These are phyloP conservation scores for Boletus vinaceobasis DNA, from an alignment of 768 basidiomycete genomes.

Conservation along the genomic window DNA sequence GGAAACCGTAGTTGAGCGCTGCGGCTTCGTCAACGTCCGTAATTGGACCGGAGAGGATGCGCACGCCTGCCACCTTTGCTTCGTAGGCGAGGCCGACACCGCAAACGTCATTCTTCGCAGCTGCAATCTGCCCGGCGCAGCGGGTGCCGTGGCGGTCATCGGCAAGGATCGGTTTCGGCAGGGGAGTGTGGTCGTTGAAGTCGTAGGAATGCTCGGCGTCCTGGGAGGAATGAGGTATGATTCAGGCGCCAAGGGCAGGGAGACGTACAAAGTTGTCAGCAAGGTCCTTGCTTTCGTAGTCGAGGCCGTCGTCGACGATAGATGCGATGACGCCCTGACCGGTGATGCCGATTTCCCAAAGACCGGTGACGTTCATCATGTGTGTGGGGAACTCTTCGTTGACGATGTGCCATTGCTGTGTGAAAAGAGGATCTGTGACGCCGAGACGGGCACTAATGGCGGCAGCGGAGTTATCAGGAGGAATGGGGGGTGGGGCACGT, in stretches of 20 bases:
- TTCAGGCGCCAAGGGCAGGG: neutral
- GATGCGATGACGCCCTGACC: slow-evolving; percentile 85
- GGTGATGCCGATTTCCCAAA: slow-evolving; percentile 90
- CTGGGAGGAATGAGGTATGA: slow-evolving; percentile 38
- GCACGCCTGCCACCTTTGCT: slow-evolving; percentile 88
- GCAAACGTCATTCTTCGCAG: slow-evolving; percentile 87
- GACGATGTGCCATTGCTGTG: slow-evolving; percentile 90
- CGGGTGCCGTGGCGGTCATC: slow-evolving; percentile 98
- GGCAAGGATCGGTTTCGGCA: slow-evolving; percentile 82
- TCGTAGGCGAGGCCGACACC: slow-evolving; percentile 93
- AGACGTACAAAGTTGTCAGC: slow-evolving; percentile 85
- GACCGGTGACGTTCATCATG: slow-evolving; percentile 87
- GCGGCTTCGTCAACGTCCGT: slow-evolving; percentile 95
- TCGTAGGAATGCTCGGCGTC: slow-evolving; percentile 87
- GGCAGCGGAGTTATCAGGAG: slow-evolving; percentile 36
- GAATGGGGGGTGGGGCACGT: slow-evolving; percentile 65
- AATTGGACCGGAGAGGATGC: slow-evolving; percentile 93
- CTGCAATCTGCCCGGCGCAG: slow-evolving; percentile 95
- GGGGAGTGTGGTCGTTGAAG: slow-evolving; percentile 87
- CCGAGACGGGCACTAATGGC: slow-evolving; percentile 57
- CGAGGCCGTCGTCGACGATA: slow-evolving; percentile 93
- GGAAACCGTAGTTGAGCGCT: slow-evolving; percentile 90
- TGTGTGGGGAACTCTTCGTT: slow-evolving; percentile 81
- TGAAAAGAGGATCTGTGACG: slow-evolving; percentile 80
- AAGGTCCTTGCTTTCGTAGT: slow-evolving; percentile 84